Percentiles rank a stretch among this genome's conserved stretches.
Conservation (phyloP, 2,329 filamentous ascomycete genomes). For the Thelonectria olida region DNA sequence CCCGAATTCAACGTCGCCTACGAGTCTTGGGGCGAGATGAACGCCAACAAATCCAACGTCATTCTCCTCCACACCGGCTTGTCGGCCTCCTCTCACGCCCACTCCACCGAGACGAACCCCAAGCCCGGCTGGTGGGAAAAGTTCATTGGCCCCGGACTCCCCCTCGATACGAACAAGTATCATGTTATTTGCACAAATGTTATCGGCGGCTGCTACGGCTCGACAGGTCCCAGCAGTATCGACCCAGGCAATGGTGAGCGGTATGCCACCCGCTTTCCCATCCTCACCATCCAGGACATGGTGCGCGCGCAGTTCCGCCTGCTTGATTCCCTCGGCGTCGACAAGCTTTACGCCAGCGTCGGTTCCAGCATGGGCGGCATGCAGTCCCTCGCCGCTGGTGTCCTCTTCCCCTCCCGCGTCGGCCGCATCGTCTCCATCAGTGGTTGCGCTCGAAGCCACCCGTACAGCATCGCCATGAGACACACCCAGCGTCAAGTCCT, state of each 20-base stretch:
- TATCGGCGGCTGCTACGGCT: conserved; percentile 94
- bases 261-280: conserved; percentile 95
- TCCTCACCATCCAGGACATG: conserved; percentile 97
- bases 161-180: conserved; percentile 90
- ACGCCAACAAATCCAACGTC: conserved; percentile 83
- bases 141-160: conserved; percentile 89
- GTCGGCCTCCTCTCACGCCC: conserved; percentile 96
- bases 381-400: conserved; percentile 90
- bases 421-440: conserved; percentile 87
- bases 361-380: conserved; percentile 98
- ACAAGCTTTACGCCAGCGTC: conserved; percentile 87
- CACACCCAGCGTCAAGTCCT: conserved; percentile 97
- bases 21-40: conserved; percentile 89
- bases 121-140: conserved; percentile 98
- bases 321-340: conserved; percentile 79
- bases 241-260: conserved; percentile 88
- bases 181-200: conserved; percentile 97
- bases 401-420: conserved; percentile 84
- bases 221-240: conserved; percentile 87
- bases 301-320: conserved; percentile 93
- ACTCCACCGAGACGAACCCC: conserved; percentile 86
- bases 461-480: conserved; percentile 98
- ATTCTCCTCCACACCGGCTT: conserved; percentile 94
- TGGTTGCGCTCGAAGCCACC: conserved; percentile 92
- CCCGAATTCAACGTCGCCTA: conserved; percentile 91